phyloP scores from a whole-genome alignment of 495 filamentous ascomycete species.

The Baudoinia panamericana region DNA sequence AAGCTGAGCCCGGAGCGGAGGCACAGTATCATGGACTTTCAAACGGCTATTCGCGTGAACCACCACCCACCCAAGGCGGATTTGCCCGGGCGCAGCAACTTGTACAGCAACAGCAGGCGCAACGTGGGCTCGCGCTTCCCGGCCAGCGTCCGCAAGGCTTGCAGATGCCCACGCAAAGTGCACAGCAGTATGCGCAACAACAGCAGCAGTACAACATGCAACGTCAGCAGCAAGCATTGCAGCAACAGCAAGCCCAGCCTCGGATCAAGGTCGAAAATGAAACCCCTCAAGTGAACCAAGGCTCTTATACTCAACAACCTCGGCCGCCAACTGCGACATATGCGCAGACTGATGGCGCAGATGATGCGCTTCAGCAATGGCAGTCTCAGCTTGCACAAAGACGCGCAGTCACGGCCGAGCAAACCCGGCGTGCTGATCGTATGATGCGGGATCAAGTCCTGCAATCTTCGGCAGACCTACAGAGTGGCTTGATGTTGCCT shows the following conservation, averaged over 20 bases:
- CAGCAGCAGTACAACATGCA: conserved; percentile 35
- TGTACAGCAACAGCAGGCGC: conserved; percentile 49
- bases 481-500: conserved; percentile 74
- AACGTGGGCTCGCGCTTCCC: conserved; percentile 27
- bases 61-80: conserved; percentile 30
- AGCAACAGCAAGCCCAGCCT: conserved; percentile 22
- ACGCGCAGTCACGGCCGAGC: conserved; percentile 35
- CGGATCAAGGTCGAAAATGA: conserved; percentile 21
- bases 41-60: conserved; percentile 31
- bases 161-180: conserved; percentile 33
- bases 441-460: conserved; percentile 54
- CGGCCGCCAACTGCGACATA: conserved; percentile 28
- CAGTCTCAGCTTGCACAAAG: conserved; percentile 43
- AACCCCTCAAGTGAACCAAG: conserved; percentile 10
- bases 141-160: conserved; percentile 34
- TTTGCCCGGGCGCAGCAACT: conserved; percentile 50
- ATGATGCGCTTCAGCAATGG: conserved; percentile 42
- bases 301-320: conserved; percentile 31
- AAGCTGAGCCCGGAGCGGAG: conserved; percentile 47
- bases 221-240: conserved; percentile 21
- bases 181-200: conserved; percentile 33
- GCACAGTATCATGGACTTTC: conserved; percentile 11
- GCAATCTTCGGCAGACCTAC: conserved; percentile 51
- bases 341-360: conserved; percentile 63
- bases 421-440: conserved; percentile 44